phyloP scores from a whole-genome alignment of 2,329 filamentous ascomycete genomes.

The Hymenoscyphus infarciens region DNA sequence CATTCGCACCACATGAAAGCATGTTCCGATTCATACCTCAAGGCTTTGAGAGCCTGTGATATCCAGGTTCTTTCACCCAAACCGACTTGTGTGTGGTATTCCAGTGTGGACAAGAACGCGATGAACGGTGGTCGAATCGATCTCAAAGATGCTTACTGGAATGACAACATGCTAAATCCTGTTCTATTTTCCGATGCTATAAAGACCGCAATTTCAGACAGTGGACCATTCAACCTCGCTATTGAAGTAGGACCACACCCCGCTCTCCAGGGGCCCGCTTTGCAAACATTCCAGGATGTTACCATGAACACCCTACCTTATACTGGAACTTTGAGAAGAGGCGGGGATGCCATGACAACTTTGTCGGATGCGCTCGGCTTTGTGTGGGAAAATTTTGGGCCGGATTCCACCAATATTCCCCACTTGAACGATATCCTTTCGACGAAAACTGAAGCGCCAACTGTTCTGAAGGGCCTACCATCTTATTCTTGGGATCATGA shows the following conservation, averaged over 20 bases:
- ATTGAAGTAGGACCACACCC: slow-evolving; percentile 18
- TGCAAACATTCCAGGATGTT: slow-evolving; percentile 13
- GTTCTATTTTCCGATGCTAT: slow-evolving; percentile 28
- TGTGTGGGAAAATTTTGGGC: slow-evolving; percentile 13
- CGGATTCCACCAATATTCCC: slow-evolving; percentile 7
- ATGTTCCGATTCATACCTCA: slow-evolving; percentile 22
- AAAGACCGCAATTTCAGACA: slow-evolving; percentile 22
- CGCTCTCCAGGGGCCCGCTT: slow-evolving; percentile 15
- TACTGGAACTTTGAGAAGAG: slow-evolving; percentile 12
- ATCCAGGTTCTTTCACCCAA: slow-evolving; percentile 6
- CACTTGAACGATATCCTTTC: slow-evolving; percentile 5
- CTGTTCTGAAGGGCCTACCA: slow-evolving; percentile 16
- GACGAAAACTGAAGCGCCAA: not conserved
- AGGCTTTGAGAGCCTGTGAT: slow-evolving; percentile 14
- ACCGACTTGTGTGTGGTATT: slow-evolving; percentile 18
- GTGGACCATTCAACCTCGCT: slow-evolving; percentile 19
- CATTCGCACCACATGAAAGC: slow-evolving; percentile 27
- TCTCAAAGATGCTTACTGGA: slow-evolving; percentile 33
- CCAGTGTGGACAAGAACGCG: slow-evolving; percentile 15
- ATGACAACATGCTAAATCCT: slow-evolving; percentile 37
- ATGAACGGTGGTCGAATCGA: slow-evolving; percentile 13
- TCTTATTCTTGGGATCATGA: slow-evolving; percentile 23
- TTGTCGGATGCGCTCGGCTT: slow-evolving; percentile 10
- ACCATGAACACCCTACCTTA: slow-evolving; percentile 11
- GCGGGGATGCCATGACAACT: slow-evolving; percentile 10